Evolutionary conservation across 192 early-diverging fungal species (phyloP).

Genomic region (Phycomyces nitens): DNA sequence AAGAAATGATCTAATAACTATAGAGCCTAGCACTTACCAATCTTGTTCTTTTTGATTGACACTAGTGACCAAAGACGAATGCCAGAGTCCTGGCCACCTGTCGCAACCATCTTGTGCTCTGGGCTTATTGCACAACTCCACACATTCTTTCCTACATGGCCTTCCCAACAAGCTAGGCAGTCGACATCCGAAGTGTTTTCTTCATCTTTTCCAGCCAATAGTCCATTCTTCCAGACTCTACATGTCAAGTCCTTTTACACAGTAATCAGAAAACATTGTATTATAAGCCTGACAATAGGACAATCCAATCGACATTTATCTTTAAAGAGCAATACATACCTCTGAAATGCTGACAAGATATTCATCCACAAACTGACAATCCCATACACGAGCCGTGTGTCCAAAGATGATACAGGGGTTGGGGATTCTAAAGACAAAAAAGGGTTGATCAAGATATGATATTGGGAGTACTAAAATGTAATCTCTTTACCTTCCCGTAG

Average conservation of each 20-base stretch:
- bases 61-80: constrained; percentile 68
- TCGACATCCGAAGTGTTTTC: constrained; percentile 33
- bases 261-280: too few relatives aligned
- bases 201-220: constrained; percentile 24
- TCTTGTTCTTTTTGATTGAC: constrained; percentile 48
- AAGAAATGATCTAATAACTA: too few relatives aligned
- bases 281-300: too few relatives aligned
- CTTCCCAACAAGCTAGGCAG: constrained; percentile 73
- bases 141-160: constrained; percentile 75
- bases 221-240: constrained; percentile 66
- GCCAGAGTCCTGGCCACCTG: constrained; percentile 80
- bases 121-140: constrained; percentile 74
- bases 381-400: constrained; percentile 80
- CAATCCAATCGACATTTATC: too few relatives aligned
- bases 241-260: constrained; percentile 69
- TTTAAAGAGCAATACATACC: too few relatives aligned
- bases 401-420: constrained; percentile 54
- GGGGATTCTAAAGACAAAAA: not conserved
- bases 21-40: too few relatives aligned
- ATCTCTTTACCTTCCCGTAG: not conserved
- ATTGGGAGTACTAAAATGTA: too few relatives aligned
- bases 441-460: too few relatives aligned
- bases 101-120: constrained; percentile 48
- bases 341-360: constrained; percentile 70
- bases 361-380: constrained; percentile 55